phyloP scores from a whole-genome alignment of 192 early-diverging fungal genomes.

The Entrophospora sp. region DNA sequence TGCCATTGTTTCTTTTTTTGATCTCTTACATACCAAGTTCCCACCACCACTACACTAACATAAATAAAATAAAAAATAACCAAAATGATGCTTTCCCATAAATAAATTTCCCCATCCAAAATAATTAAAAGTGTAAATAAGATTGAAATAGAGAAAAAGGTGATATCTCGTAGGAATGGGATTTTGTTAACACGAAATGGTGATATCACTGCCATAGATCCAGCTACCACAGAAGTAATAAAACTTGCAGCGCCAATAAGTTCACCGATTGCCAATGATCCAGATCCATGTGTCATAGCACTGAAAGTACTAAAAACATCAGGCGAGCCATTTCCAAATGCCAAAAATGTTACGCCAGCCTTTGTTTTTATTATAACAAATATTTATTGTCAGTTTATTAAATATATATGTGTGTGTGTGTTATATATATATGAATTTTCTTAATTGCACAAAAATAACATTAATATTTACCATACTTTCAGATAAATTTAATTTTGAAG shows the following conservation, averaged over 20 bases:
- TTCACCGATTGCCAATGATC: conserved; percentile 81
- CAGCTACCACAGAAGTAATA: conserved; percentile 75
- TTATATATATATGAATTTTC: no score
- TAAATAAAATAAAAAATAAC: conserved; percentile 54
- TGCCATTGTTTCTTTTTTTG: conserved; percentile 30
- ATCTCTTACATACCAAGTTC: conserved; percentile 40
- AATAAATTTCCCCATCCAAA: conserved; percentile 44
- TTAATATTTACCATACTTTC: conserved; percentile 62
- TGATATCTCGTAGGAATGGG: conserved; percentile 73
- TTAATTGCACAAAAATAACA: neutral
- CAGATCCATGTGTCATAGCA: conserved; percentile 58
- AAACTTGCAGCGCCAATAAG: conserved; percentile 84
- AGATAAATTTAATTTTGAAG: conserved; percentile 61
- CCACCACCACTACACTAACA: conserved; percentile 50
- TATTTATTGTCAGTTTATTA: neutral
- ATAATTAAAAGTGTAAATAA: conserved; percentile 43
- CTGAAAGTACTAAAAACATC: conserved; percentile 88
- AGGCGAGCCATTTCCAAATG: conserved; percentile 85
- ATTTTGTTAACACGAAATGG: conserved; percentile 63
- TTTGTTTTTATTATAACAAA: conserved; percentile 9
- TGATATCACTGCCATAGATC: conserved; percentile 68
- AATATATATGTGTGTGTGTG: no score
- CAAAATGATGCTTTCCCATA: conserved; percentile 45
- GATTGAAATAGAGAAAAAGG: conserved; percentile 62
- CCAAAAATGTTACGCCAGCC: conserved; percentile 72